Percentiles rank a stretch among this genome's conserved stretches.
Conservation (phyloP, 495 filamentous ascomycete species). For the Aspergillus homomorphus region DNA sequence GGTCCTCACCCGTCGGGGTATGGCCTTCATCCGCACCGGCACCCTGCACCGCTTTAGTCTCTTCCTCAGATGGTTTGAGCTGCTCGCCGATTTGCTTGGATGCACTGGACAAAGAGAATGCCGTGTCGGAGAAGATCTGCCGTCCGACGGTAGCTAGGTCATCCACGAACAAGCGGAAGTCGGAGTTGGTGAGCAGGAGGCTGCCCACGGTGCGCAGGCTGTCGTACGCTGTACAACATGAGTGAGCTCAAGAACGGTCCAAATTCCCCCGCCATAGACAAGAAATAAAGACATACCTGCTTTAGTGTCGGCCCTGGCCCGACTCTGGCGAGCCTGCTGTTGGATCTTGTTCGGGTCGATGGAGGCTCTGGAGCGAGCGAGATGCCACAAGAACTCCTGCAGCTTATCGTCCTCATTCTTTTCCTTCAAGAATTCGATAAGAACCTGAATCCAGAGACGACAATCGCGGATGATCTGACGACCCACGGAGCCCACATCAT, state of each 20-base stretch:
- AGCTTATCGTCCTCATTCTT: conserved; percentile 86
- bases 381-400: conserved; percentile 88
- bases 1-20: conserved; percentile 54
- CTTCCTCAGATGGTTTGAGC: conserved; percentile 61
- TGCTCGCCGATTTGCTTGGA: conserved; percentile 70
- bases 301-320: conserved; percentile 70
- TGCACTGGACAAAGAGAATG: conserved; percentile 67
- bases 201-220: conserved; percentile 81
- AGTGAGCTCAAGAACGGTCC: conserved; percentile 16
- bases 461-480: conserved; percentile 67
- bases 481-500: conserved; percentile 73
- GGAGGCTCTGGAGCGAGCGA: conserved; percentile 65
- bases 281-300: conserved; percentile 55
- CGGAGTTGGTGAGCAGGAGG: conserved; percentile 81
- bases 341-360: conserved; percentile 67
- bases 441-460: conserved; percentile 66
- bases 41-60: conserved; percentile 54
- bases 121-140: conserved; percentile 85
- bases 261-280: background rate
- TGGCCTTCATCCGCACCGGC: conserved; percentile 54
- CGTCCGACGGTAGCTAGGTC: conserved; percentile 76
- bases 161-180: conserved; percentile 84
- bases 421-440: conserved; percentile 71
- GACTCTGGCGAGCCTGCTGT: conserved; percentile 59
- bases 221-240: conserved; percentile 59